Base-by-base conservation (phyloP, 1,139 yeast genomes). In the Taiozyma onychis region DNA sequence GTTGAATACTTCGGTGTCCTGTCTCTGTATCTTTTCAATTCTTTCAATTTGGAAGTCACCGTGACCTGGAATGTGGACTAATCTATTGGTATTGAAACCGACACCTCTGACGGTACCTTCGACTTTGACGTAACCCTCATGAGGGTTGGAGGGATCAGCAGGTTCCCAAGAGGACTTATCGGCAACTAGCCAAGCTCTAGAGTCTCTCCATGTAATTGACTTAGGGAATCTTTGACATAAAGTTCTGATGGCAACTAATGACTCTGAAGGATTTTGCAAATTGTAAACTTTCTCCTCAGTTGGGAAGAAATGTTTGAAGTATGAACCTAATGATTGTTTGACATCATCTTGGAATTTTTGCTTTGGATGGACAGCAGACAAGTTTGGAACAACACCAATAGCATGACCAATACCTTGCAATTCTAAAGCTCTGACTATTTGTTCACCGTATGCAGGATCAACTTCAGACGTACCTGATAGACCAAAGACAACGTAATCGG, bases 321-420 rank as follows among this genome's bases (percentile, higher is more conserved):
- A 91, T 49, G 96, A 86, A 49, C 83, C 80, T 58, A 95, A 75
- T 4, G 98, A 90, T 64, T 81, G 87, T 62, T 87, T 79, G 30
- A 89, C 78, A 60, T 88, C 96, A 51, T 76, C 67, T 66, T 88
- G 97, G 58, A 85, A 79, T 64, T 89, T 89, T 60, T 78, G 81
- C 67, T 85, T 86, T 30, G 87, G 87, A 57, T 84, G 85, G 1
- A 82, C 77, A 8, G 63, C 57, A 3, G 83, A 69, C 42, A 89
- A 66, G 61, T 89, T 88, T n/a, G 93, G 82, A 35, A 93, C 80
- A 8, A 90, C 88, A 27, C 96, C 95, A 52, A 87, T 72, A 2
- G 82, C 84, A 10, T 89, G 81, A 0, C 97, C 85, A 28, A 93
- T 85, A 74, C 99, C 99, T 71, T 95, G 99, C 21, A 93, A 80